These are phyloP conservation scores for Podaxis pistillaris DNA, from an alignment of 768 basidiomycete genomes.

Conservation along the genomic window DNA sequence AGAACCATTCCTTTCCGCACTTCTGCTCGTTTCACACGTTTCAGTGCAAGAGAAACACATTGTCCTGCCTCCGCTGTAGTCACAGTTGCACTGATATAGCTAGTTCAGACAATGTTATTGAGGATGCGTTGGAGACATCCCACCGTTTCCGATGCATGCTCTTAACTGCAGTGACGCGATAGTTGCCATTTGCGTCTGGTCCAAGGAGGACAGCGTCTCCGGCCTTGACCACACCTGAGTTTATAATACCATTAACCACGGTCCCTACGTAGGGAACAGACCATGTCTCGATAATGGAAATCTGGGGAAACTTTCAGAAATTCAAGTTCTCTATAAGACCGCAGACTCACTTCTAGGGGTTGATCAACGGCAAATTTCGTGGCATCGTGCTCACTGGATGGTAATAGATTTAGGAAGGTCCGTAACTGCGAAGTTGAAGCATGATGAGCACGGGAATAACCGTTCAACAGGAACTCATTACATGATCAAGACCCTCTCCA, in stretches of 20 bases:
- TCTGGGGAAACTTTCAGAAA: constrained; percentile 38
- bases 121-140: constrained; percentile 16
- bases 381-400: constrained; percentile 81
- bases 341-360: constrained; percentile 63
- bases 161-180: constrained; percentile 75
- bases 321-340: background rate
- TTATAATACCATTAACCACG: constrained; percentile 82
- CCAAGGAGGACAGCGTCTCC: constrained; percentile 85
- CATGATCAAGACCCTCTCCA: constrained; percentile 83
- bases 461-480: constrained; percentile 29
- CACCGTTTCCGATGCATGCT: constrained; percentile 93
- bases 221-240: constrained; percentile 69
- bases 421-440: constrained; percentile 52
- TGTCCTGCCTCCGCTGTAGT: constrained; percentile 91
- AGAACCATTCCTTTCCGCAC: constrained; percentile 96
- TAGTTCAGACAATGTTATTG: constrained; percentile 1
- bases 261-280: constrained; percentile 86
- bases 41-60: constrained; percentile 90
- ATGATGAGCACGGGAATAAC: background rate
- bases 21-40: constrained; percentile 76
- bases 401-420: constrained; percentile 87
- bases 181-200: constrained; percentile 92
- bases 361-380: constrained; percentile 80
- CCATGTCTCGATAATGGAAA: constrained; percentile 85
- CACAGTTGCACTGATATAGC: constrained; percentile 63